Evolutionary conservation across 139 green algal species (phyloP), one percentile per base, ranked within the genome.

Genomic region (Micromonas commoda): DNA sequence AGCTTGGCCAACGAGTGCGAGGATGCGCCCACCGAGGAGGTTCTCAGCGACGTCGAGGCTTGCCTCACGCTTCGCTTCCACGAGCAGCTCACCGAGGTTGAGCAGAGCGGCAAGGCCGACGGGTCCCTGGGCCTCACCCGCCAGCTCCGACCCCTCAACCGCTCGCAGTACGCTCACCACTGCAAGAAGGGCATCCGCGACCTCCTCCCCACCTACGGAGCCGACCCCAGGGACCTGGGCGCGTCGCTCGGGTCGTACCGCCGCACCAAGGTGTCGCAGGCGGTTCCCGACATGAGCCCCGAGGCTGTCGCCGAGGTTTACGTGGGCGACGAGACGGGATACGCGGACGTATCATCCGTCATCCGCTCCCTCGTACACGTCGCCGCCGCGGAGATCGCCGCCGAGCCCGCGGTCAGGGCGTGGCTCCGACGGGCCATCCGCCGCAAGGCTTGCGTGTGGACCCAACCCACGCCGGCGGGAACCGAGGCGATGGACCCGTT

Each of bases 261-360:
- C 6, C 28, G 28, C 16, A 39, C 16, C 28, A 26, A 13, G 2
- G 63, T 23, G 63, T 21, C 63, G 28, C n/a, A 70, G 63, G 63
- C 23, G 21, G 67, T 74, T 26, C 20, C 35, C 19, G 29, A 68
- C 29, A 26, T 77, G 52, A 51, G 32, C 0, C 71, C 71, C 1
- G 52, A 68, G 53, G 52, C 67, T n/a, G 19, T 68, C 28, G 71
- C 71, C 13, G 34, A 67, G 53, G 28, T 53, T 9, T 77, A 69
- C 45, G 21, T 77, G 3, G 71, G 37, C 31, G 28, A 77, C 67
- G 60, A 29, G 60, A 68, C 26, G 13, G 71, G 71, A 1, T 77
- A 57, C 38, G 31, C 13, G n/a, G 29, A 67, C 19, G 52, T 53
- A 24, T 32, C 60, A 2, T n/a, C 45, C 19, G 71, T 68, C 29